Evolutionary conservation across 805 yeast genomes (phyloP), one percentile per base, ranked within the genome.

Genomic region (Saccharomyces mikatae): DNA sequence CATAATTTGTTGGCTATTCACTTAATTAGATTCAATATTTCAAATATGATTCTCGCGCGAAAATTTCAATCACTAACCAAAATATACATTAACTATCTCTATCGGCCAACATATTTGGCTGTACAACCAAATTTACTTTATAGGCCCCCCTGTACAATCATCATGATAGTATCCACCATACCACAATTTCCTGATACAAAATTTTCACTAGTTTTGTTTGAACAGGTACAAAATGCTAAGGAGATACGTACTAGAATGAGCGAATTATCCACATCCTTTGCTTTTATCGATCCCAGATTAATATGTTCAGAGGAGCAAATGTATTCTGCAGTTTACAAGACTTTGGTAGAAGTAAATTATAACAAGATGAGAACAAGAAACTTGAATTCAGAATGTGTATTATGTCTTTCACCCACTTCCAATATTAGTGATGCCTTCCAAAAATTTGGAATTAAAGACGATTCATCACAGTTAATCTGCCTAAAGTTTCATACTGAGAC

Each of bases 321-420:
- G 11, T 71, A 75, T 52, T 74, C 83, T 49, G 83, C 88, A 0
- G 67, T 84, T 1, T 81, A 84, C 64, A 78, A 84, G 58, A 80
- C 88, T 2, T 60, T 87, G 2, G 67, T 76, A 13, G 90, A 86
- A 65, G 61, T 67, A 26, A 65, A 65, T 0, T 72, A 74, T 41
- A 79, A 74, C 13, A 74, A 60, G 49, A 75, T 80, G 74, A 77
- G 83, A 59, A 84, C 96, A 9, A 82, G 78, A 59, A 77, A 83
- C 0, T 60, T 88, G 31, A 86, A 87, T 63, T 83, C 94, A 0
- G 96, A 89, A 62, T 74, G 86, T 44, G 78, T 87, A 26, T 80
- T 84, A 62, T 80, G 83, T 55, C 71, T 89, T 55, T 81, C 90
- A 1, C 89, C 92, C 1, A 77, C 81, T 6, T 83, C 82, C 60